Evolutionary conservation across 805 yeast species (phyloP).

Genomic region (Candida bentonensis): DNA sequence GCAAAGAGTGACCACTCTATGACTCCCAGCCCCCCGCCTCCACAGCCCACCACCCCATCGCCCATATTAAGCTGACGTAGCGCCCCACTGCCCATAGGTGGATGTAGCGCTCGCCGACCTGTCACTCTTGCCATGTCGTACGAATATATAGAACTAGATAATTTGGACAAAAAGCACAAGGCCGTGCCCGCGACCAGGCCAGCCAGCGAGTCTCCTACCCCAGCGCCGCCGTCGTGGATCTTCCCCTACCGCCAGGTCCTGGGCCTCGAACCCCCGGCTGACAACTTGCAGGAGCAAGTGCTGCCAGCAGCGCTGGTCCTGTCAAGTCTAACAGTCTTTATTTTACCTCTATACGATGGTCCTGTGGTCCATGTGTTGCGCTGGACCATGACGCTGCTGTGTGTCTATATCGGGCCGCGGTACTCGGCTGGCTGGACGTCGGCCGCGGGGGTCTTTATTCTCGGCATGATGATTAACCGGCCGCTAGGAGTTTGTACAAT

Average conservation of each 20-base stretch:
- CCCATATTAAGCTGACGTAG: no score
- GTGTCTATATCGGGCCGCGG: constrained; percentile 11
- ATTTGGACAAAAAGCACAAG: no score
- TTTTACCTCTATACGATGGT: constrained; percentile 14
- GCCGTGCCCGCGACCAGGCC: not conserved
- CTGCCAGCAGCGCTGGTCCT: constrained; percentile 10
- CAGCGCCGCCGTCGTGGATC: not conserved
- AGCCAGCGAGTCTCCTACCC: not conserved
- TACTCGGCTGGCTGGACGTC: constrained; percentile 10
- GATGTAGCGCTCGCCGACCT: no score
- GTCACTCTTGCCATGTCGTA: no score
- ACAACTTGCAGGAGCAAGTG: constrained; percentile 1
- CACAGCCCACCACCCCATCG: no score
- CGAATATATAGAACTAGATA: not conserved
- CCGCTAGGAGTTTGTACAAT: constrained; percentile 12
- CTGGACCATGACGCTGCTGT: constrained; percentile 12
- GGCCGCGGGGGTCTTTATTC: constrained; percentile 10
- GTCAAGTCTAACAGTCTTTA: constrained; percentile 12
- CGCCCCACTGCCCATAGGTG: no score
- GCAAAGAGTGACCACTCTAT: no score
- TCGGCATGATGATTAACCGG: constrained; percentile 13
- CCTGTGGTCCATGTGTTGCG: constrained; percentile 6
- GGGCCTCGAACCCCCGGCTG: not conserved
- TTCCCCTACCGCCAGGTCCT: not conserved
- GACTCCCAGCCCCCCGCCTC: no score